Conservation (phyloP, 768 basidiomycete genomes). For the Boletus reticuloceps region DNA sequence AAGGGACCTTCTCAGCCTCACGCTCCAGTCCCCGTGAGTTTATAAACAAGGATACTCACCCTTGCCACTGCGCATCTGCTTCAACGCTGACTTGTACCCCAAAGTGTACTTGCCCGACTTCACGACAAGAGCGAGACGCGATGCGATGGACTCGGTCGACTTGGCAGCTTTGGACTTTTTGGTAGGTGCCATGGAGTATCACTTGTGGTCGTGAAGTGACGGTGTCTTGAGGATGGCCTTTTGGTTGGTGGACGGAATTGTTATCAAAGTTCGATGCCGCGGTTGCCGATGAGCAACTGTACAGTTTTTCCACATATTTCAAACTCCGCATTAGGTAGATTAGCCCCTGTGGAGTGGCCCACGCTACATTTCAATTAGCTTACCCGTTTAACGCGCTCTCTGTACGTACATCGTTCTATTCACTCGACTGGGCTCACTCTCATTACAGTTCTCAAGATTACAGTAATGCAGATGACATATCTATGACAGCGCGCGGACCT, state of each 20-base stretch:
- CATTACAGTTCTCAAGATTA: conserved; percentile 29
- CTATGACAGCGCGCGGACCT: conserved; percentile 74
- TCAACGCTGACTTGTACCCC: conserved; percentile 97
- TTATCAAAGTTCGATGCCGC: conserved; percentile 15
- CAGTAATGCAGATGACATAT: conserved; percentile 71
- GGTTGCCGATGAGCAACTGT: conserved; percentile 20
- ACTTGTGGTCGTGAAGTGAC: conserved; percentile 15
- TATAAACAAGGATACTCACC: conserved; percentile 59
- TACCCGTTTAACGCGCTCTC: no score
- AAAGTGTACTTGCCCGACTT: conserved; percentile 98
- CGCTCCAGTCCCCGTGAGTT: conserved; percentile 92
- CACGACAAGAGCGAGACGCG: conserved; percentile 92
- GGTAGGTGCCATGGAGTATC: conserved; percentile 79
- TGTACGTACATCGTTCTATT: no score
- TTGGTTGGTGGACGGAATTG: neutral
- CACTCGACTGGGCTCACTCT: no score
- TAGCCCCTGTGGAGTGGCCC: neutral
- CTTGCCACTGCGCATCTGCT: conserved; percentile 98
- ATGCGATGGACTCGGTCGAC: conserved; percentile 89
- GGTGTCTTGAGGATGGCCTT: conserved; percentile 14
- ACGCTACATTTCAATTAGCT: no score
- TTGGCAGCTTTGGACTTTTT: conserved; percentile 96
- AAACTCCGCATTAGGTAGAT: conserved; percentile 20
- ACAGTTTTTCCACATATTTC: conserved; percentile 28
- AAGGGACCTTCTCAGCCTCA: conserved; percentile 99